Base-by-base conservation (phyloP, 2,329 filamentous ascomycete species). In the Cadophora luteo-olivacea region DNA sequence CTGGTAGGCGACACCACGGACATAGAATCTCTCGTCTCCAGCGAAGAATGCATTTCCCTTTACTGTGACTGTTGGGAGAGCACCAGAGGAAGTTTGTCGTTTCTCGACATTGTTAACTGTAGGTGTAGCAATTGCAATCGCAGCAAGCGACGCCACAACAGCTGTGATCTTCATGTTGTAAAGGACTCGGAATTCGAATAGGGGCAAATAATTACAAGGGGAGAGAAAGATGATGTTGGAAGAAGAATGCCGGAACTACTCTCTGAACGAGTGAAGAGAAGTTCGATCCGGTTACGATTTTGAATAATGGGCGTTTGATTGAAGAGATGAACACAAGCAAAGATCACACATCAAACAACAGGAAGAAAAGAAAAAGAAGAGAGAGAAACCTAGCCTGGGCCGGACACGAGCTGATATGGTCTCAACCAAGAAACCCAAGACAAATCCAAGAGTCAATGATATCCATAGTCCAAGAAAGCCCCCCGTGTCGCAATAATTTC, bases 1-100 rank as follows among this genome's bases (percentile, higher is more conserved):
- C 63, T 90, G 88, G 79, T 90, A 91, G 80, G 91, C 90, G 72
- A 88, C 82, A 77, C 86, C 86, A 71, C 85, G 84, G 71, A 88
- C 83, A 79, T 87, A 87, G 81, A 87, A 87, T 69, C 77, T 70
- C 48, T 69, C 66, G 52, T 64, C 57, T 51, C 75, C 76, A 41
- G 61, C 32, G 64, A 75, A 78, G 75, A 78, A 78, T 51, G 76
- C 75, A 75, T 77, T 77, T 58, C 75, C 75, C 65, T 76, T 77
- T 29, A 72, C 70, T 19, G 74, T 75, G 54, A 76, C 69, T 11
- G 74, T 57, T 22, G 63, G 63, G 19, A 65, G 58, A 19, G 69
- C 61, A 1, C 72, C 54, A 36, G 72, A 68, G 4, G 72, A 64
- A 22, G 73, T 66, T 25, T 68, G 70, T 70, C 71, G 57, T 25